phyloP scores from a whole-genome alignment of 169 alveolate genomes.

The Cytauxzoon felis region DNA sequence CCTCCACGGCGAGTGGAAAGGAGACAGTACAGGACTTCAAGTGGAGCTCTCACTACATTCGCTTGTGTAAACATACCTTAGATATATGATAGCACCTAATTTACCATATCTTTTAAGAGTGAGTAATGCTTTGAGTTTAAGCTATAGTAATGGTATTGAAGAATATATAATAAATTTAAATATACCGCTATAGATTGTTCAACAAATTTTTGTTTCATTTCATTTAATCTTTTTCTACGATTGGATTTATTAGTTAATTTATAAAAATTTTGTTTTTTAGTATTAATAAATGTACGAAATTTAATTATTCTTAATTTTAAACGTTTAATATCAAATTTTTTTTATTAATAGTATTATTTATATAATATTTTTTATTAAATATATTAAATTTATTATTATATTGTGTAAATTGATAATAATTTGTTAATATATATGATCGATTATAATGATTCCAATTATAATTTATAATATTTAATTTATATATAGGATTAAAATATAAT shows the following conservation, averaged over 20 bases:
- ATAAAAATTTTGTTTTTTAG: conserved; percentile 28
- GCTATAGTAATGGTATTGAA: conserved; percentile 2
- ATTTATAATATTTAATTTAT: too few species aligned
- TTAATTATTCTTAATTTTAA: background rate
- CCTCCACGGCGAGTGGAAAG: too few species aligned
- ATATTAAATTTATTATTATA: too few species aligned
- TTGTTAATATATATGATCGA: too few species aligned
- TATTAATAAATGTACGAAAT: conserved; percentile 8
- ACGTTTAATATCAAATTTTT: too few species aligned
- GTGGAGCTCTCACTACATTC: too few species aligned
- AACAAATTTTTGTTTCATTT: conserved; percentile 8
- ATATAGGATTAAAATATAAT: too few species aligned
- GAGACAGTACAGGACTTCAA: too few species aligned
- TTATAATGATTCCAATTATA: too few species aligned
- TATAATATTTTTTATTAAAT: too few species aligned
- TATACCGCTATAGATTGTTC: conserved; percentile 48
- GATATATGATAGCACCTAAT: conserved; percentile 50
- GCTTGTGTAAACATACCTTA: conserved; percentile 35
- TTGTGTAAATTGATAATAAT: too few species aligned
- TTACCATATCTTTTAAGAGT: conserved; percentile 61
- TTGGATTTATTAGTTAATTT: conserved; percentile 12
- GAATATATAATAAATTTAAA: background rate
- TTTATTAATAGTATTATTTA: too few species aligned
- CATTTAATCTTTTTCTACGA: conserved; percentile 22
- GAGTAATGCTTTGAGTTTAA: conserved; percentile 31